phyloP scores from a whole-genome alignment of 140 eudicot species.

The Oenanthe javanica region DNA sequence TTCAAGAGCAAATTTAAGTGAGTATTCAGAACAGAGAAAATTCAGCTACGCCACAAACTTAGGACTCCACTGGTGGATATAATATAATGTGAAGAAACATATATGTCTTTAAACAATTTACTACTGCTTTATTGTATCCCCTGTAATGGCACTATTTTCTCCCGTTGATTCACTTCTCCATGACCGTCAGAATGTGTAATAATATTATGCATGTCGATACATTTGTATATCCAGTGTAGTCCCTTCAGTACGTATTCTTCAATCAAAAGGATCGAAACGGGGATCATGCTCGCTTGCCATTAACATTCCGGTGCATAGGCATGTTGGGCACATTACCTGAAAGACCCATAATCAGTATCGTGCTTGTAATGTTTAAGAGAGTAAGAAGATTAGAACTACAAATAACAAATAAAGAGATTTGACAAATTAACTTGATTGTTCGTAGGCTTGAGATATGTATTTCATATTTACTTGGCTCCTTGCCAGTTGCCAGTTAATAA shows the following conservation, averaged over 20 bases:
- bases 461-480: not conserved
- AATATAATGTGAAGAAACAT: not conserved
- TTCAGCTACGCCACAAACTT: not conserved
- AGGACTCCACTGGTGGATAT: not conserved
- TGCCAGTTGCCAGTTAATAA: constrained; percentile 14
- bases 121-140: not conserved
- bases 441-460: too few relatives aligned
- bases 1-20: not conserved
- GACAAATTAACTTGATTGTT: not conserved
- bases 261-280: constrained; percentile 78
- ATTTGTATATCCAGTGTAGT: not conserved
- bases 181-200: not conserved
- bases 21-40: not conserved
- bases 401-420: not conserved
- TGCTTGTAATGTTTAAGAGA: not conserved
- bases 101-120: not conserved
- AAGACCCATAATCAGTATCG: not conserved
- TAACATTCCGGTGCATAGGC: constrained; percentile 95
- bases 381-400: not conserved
- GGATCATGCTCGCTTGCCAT: constrained; percentile 99
- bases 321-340: constrained; percentile 97
- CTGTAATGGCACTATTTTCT: not conserved
- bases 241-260: constrained; percentile 4
- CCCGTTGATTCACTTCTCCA: not conserved
- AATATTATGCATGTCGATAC: not conserved